Evolutionary conservation across 2,329 filamentous ascomycete genomes (phyloP).

Genomic region (Grosmannia clavigera): DNA sequence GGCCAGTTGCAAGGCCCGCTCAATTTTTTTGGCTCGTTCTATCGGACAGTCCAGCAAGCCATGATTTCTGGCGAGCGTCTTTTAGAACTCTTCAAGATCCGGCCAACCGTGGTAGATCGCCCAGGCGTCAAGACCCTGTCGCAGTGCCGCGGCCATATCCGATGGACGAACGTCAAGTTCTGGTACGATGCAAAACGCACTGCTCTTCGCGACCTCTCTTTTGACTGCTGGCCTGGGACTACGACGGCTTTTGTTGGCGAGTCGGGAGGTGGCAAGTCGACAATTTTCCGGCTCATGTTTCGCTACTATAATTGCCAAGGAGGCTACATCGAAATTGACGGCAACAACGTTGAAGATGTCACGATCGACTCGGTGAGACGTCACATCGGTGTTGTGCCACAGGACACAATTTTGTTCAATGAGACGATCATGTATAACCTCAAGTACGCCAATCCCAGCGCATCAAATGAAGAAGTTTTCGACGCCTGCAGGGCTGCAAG

Average conservation of each 20-base stretch:
- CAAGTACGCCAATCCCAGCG: slow-evolving; percentile 35
- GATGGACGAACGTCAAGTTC: slow-evolving; percentile 82
- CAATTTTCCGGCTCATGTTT: slow-evolving; percentile 88
- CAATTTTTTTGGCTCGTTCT: slow-evolving; percentile 90
- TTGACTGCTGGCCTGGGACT: slow-evolving; percentile 77
- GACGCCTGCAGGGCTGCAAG: slow-evolving; percentile 40
- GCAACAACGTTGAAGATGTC: slow-evolving; percentile 68
- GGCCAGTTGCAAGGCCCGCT: slow-evolving; percentile 68
- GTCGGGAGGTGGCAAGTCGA: slow-evolving; percentile 94
- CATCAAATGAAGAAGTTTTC: slow-evolving; percentile 35
- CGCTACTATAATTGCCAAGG: slow-evolving; percentile 83
- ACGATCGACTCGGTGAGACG: slow-evolving; percentile 88
- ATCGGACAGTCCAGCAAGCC: slow-evolving; percentile 86
- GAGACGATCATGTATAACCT: slow-evolving; percentile 44
- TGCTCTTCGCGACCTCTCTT: slow-evolving; percentile 71
- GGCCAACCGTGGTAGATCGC: slow-evolving; percentile 77
- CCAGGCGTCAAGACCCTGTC: slow-evolving; percentile 50
- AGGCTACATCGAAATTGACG: slow-evolving; percentile 76
- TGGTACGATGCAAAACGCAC: slow-evolving; percentile 79
- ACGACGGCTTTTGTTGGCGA: slow-evolving; percentile 95
- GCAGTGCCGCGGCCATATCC: slow-evolving; percentile 67
- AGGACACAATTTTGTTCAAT: slow-evolving; percentile 68
- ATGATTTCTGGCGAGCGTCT: slow-evolving; percentile 97
- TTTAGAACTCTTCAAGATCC: slow-evolving; percentile 90
- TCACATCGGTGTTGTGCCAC: slow-evolving; percentile 90